These are phyloP conservation scores for Chrysanthemum makinoi DNA, from an alignment of 129 eudicot species.

Conservation along the genomic window DNA sequence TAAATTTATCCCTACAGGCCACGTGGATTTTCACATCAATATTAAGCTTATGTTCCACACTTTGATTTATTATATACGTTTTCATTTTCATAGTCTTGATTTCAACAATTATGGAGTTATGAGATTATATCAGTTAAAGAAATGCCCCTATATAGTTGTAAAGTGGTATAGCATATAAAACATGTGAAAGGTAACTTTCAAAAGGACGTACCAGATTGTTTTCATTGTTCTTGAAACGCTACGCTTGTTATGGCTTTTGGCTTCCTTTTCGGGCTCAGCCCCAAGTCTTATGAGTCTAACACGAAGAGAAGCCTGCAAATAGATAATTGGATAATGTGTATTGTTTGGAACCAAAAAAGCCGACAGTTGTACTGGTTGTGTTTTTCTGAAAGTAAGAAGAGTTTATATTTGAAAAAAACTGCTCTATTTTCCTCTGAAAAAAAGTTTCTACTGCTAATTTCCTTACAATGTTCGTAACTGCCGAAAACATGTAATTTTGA, in stretches of 20 bases:
- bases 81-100: neutral
- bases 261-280: conserved; percentile 20
- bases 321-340: neutral
- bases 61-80: neutral
- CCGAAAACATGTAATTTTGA: no score
- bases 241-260: conserved; percentile 20
- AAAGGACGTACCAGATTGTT: conserved; percentile 15
- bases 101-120: neutral
- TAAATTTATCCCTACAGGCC: conserved; percentile 49
- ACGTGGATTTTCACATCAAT: neutral
- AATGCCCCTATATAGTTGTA: neutral
- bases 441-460: no score
- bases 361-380: neutral
- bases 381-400: neutral
- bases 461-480: no score
- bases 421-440: no score
- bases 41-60: neutral
- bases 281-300: conserved; percentile 41
- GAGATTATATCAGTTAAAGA: neutral
- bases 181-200: neutral
- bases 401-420: no score
- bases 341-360: neutral
- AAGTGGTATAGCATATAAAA: neutral
- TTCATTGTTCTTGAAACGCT: conserved; percentile 20
- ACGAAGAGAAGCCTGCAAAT: conserved; percentile 56